These are phyloP conservation scores for Blepharisma undulans DNA, from an alignment of 169 alveolate species.

Conservation along the genomic window DNA sequence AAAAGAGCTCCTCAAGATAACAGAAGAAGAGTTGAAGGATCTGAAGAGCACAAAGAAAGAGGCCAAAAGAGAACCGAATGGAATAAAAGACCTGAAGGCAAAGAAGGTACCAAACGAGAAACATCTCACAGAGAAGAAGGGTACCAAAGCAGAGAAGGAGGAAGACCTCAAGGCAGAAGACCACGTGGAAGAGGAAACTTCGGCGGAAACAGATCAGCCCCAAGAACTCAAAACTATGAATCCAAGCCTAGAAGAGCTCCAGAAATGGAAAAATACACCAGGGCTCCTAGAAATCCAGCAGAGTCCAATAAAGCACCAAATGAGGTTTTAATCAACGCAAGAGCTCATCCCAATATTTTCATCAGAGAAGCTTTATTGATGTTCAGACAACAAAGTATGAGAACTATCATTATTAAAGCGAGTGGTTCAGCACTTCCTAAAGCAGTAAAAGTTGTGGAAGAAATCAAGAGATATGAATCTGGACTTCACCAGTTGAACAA, in stretches of 20 bases:
- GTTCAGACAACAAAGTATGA: not conserved
- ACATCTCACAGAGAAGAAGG: not conserved
- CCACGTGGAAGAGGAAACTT: not conserved
- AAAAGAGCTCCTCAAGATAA: no score
- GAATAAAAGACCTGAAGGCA: not conserved
- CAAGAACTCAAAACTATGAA: not conserved
- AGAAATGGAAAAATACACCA: not conserved
- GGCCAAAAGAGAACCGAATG: not conserved
- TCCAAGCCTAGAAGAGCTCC: no score
- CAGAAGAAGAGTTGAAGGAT: no score
- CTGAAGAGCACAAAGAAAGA: not conserved
- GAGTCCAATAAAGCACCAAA: not conserved
- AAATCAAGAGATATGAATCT: constrained; percentile 35
- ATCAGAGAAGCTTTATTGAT: not conserved
- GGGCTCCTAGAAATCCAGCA: not conserved
- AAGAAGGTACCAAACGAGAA: not conserved
- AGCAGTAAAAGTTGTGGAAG: constrained; percentile 39
- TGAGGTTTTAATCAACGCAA: not conserved
- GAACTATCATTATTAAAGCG: constrained; percentile 27
- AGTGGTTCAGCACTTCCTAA: constrained; percentile 37
- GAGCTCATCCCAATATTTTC: not conserved
- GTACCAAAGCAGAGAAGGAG: not conserved
- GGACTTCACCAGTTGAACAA: constrained; percentile 37
- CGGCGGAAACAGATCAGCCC: not conserved
- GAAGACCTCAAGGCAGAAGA: not conserved